Evolutionary conservation across 202 grass and related monocot genomes (phyloP), one percentile per base, ranked within the genome.

Genomic region (Cymbopogon flexuosus): DNA sequence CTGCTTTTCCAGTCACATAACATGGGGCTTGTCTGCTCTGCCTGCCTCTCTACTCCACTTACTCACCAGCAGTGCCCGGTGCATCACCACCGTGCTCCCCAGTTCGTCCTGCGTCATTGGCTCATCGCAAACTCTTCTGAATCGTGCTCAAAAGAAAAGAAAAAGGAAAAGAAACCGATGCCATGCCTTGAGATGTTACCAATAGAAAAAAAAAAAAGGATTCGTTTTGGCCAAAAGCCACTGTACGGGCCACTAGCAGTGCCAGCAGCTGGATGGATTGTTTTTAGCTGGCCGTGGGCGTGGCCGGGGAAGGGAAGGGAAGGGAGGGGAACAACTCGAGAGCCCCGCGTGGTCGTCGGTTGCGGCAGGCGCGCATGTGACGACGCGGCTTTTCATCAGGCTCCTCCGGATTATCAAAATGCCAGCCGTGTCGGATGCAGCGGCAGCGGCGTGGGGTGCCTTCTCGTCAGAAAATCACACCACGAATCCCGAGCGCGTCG

Each of bases 261-360:
- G 27, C 27, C 13, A 18, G 46, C 46, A 49, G 15, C 49, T 79
- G 80, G 27, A 29, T 88, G 47, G 46, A 52, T 52, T 68, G 75
- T 74, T 84, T 74, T 84, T 79, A 77, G 68, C 33, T 51, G 30
- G 59, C 41, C 6, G 37, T 43, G 33, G 39, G 37, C 6, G 36
- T 37, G 36, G 36, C 36, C 6, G 39, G 39, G 39, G 9, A 10
- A 9, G 9, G 40, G 40, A 3, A 12, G 11, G 34, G 37, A 15
- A 15, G 67, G 40, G 5, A 24, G 42, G 42, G 35, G 57, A 46
- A 85, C 82, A 83, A 23, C 87, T 83, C 83, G 74, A 86, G 86
- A 27, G 62, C 33, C 66, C 68, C 83, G 74, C 83, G 61, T 86
- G 83, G 79, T 68, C 79, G 79, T 83, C 79, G 88, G 62, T 83